Conservation (phyloP, 176 grass and related monocot species). For the Aegilops sharonensis region DNA sequence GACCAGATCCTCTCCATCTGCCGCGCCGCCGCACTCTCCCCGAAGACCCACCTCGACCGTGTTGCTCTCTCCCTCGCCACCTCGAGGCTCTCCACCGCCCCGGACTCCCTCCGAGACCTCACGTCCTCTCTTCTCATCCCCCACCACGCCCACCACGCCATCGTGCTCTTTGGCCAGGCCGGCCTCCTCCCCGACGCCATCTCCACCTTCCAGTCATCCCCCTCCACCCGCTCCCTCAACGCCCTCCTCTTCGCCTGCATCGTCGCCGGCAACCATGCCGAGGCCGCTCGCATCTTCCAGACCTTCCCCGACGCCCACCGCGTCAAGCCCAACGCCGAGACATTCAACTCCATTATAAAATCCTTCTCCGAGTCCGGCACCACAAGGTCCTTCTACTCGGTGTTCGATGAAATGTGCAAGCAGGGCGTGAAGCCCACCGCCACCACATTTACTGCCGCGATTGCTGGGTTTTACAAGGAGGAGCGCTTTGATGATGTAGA, state of each 20-base stretch:
- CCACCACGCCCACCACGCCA: slow-evolving; percentile 49
- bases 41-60: slow-evolving; percentile 56
- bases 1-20: slow-evolving; percentile 81
- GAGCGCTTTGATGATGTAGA: slow-evolving; percentile 67
- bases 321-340: slow-evolving; percentile 52
- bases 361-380: slow-evolving; percentile 76
- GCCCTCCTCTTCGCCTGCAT: slow-evolving; percentile 81
- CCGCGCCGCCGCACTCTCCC: slow-evolving; percentile 68
- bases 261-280: slow-evolving; percentile 52
- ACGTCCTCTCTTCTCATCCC: slow-evolving; percentile 54
- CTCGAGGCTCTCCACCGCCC: slow-evolving; percentile 55
- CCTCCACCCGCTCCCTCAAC: slow-evolving; percentile 67
- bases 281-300: slow-evolving; percentile 62
- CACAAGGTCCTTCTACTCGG: slow-evolving; percentile 74
- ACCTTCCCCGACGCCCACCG: slow-evolving; percentile 60
- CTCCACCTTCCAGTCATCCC: slow-evolving; percentile 58
- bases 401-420: slow-evolving; percentile 82
- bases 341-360: slow-evolving; percentile 75
- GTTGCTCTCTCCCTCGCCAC: slow-evolving; percentile 62
- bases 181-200: slow-evolving; percentile 73
- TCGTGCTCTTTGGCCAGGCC: slow-evolving; percentile 74
- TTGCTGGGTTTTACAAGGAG: slow-evolving; percentile 82
- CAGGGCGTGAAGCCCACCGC: slow-evolving; percentile 48
- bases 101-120: slow-evolving; percentile 46
- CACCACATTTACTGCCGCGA: slow-evolving; percentile 59